A percentile compares a stretch with the other conserved stretches of the same genome.
phyloP scores from a whole-genome alignment of 305 asterid genomes.

The Fraxinus xanthoxyloides region DNA sequence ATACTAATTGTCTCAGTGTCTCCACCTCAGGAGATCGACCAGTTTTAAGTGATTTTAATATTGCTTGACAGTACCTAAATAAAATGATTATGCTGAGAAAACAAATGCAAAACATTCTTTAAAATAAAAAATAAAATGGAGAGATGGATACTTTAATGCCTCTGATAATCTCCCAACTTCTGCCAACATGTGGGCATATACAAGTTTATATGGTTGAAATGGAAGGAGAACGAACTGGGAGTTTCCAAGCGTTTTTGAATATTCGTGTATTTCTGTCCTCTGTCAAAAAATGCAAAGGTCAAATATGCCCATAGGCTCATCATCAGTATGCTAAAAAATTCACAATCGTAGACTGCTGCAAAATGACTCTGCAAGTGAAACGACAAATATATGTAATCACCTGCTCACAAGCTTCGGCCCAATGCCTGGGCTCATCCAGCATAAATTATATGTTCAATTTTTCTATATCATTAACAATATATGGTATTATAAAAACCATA shows the following conservation, averaged over 20 bases:
- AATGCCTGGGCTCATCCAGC: neutral
- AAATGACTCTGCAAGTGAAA: conserved; percentile 11
- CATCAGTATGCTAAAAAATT: conserved; percentile 7
- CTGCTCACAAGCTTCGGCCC: conserved; percentile 19
- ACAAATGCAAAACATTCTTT: conserved; percentile 8
- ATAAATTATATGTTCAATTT: neutral
- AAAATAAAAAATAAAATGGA: conserved; percentile 21
- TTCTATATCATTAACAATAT: neutral
- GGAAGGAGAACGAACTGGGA: conserved; percentile 83
- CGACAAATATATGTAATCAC: neutral
- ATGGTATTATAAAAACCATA: neutral
- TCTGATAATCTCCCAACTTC: conserved; percentile 94
- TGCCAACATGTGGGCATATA: conserved; percentile 90
- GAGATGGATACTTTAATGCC: conserved; percentile 60
- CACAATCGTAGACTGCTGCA: neutral
- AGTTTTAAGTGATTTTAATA: conserved; percentile 64
- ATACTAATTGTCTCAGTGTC: conserved; percentile 52
- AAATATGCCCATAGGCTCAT: conserved; percentile 24
- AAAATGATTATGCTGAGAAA: conserved; percentile 26
- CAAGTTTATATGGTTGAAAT: conserved; percentile 91
- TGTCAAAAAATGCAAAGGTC: conserved; percentile 41
- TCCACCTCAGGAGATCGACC: conserved; percentile 72
- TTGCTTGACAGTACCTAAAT: conserved; percentile 75
- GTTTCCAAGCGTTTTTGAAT: conserved; percentile 77
- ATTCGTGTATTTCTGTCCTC: conserved; percentile 87